Evolutionary conservation across 768 basidiomycete species (phyloP).

Genomic region (Crepidotus variabilis): DNA sequence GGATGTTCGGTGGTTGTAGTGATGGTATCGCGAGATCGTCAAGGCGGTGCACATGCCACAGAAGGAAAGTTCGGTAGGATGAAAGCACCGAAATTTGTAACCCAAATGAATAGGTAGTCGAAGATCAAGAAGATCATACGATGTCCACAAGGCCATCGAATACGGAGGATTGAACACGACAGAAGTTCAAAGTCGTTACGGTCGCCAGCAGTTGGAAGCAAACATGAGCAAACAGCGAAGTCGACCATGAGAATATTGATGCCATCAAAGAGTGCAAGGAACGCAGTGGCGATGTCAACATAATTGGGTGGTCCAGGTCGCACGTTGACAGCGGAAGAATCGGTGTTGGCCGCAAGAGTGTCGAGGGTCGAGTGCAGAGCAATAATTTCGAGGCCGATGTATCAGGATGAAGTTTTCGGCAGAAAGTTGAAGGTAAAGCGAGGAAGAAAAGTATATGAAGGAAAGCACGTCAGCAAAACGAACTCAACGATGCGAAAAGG

Average conservation of each 20-base stretch:
- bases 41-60: not conserved
- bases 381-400: not conserved
- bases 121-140: not conserved
- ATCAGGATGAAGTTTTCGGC: not conserved
- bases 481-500: not conserved
- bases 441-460: slow-evolving; percentile 5
- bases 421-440: slow-evolving; percentile 1
- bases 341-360: not conserved
- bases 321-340: not conserved
- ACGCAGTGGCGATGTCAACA: no score
- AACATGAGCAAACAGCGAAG: not conserved
- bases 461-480: slow-evolving; percentile 9
- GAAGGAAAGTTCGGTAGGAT: not conserved
- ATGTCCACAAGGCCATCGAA: not conserved
- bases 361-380: not conserved
- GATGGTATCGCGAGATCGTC: not conserved
- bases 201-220: not conserved
- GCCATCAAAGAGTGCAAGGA: no score
- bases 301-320: no score
- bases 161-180: not conserved
- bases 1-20: no score
- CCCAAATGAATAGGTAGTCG: not conserved
- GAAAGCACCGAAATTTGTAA: not conserved
- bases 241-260: not conserved
- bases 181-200: no score